These are phyloP conservation scores for Globisporangium mamillatum DNA, from an alignment of 352 stramenopile species.

Conservation along the genomic window DNA sequence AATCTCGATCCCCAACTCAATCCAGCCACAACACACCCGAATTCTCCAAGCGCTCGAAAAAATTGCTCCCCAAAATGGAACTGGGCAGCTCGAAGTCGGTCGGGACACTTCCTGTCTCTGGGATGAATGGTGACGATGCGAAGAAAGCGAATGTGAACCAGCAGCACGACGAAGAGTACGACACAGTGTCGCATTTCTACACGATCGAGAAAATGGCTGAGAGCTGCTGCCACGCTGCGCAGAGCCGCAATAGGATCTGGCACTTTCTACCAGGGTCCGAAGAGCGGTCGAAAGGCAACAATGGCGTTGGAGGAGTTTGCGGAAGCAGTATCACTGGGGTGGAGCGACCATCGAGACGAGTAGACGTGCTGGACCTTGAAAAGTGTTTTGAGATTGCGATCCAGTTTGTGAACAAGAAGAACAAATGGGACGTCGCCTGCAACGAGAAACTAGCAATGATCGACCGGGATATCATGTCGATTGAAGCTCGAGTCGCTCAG, in stretches of 20 bases:
- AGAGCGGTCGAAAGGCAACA: constrained; percentile 51
- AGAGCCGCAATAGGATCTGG: constrained; percentile 75
- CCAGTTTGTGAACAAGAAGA: constrained; percentile 52
- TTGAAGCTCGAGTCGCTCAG: constrained; percentile 39
- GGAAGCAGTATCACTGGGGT: constrained; percentile 48
- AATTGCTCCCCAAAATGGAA: constrained; percentile 18
- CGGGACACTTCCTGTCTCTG: neutral
- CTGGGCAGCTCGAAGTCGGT: neutral
- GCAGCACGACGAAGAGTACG: constrained; percentile 28
- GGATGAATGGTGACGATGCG: neutral
- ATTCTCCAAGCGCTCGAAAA: constrained; percentile 14
- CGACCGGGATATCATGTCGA: constrained; percentile 66
- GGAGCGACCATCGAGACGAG: constrained; percentile 56
- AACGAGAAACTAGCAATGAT: constrained; percentile 54
- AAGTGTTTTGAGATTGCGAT: constrained; percentile 68
- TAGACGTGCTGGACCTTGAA: constrained; percentile 70
- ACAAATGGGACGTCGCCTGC: constrained; percentile 37
- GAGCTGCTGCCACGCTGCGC: constrained; percentile 65
- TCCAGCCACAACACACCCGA: constrained; percentile 5
- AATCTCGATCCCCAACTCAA: constrained; percentile 2
- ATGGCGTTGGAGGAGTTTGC: constrained; percentile 29
- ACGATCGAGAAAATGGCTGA: constrained; percentile 71
- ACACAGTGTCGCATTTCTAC: constrained; percentile 69
- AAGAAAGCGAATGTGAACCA: constrained; percentile 19
- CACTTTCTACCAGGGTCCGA: constrained; percentile 63